These are phyloP conservation scores for Solanum habrochaites DNA, from an alignment of 257 asterid genomes.

Conservation along the genomic window DNA sequence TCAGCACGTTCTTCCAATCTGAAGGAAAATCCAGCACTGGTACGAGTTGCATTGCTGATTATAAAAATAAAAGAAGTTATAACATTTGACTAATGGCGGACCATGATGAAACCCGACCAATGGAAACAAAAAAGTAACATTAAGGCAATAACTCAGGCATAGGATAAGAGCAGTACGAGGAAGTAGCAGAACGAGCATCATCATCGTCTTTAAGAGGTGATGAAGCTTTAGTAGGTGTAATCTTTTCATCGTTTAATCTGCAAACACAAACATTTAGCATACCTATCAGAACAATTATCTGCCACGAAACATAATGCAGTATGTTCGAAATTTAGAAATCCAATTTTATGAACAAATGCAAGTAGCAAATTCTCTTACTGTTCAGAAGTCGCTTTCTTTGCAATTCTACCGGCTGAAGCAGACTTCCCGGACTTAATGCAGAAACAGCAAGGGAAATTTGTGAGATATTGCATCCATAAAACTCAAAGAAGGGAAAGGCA, in stretches of 20 bases:
- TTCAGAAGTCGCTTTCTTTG: conserved; percentile 14
- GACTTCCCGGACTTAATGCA: conserved; percentile 30
- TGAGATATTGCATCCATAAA: not conserved
- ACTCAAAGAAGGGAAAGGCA: not conserved
- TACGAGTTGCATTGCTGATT: conserved; percentile 37
- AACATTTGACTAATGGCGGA: not conserved
- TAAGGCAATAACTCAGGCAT: not conserved
- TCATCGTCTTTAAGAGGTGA: conserved; percentile 37
- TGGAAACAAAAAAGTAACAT: not conserved
- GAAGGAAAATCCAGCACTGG: conserved; percentile 43
- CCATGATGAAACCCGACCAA: not conserved
- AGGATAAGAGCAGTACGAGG: conserved; percentile 40
- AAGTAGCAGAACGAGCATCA: conserved; percentile 59
- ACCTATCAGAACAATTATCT: not conserved
- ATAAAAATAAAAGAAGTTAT: not conserved
- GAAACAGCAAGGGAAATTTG: not conserved
- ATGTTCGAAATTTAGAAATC: not conserved
- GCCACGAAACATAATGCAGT: not conserved
- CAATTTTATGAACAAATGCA: not conserved
- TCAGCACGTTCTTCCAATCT: conserved; percentile 80
- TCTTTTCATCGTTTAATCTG: conserved; percentile 31
- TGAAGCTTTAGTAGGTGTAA: conserved; percentile 16
- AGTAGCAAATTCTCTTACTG: conserved; percentile 22
- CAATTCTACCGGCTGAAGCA: conserved; percentile 19
- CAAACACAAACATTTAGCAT: not conserved